Base-by-base conservation (phyloP, 352 stramenopile genomes). In the Phytopythium sindhum region DNA sequence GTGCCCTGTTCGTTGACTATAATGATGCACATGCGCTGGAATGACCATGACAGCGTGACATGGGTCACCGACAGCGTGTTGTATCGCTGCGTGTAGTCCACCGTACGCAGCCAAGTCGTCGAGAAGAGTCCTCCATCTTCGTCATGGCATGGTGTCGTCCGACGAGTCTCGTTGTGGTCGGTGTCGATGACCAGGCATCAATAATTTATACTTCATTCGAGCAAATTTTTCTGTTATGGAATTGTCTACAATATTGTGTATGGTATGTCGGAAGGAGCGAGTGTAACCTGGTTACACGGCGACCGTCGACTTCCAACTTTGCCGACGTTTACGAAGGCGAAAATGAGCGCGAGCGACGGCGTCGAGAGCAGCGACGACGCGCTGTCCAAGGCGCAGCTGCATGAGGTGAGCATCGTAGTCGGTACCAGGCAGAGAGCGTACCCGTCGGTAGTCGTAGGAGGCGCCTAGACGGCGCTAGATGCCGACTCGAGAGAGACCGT, bases 311-410 rank as follows among this genome's bases (percentile, higher is more conserved):
- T 9, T 9, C 9, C 31, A 4, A 37, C 33, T 39, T 10, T 39
- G 7, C 33, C 33, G 33, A 39, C 33, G 33, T 14, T 39, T 11
- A 10, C 33, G 14, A 39, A 39, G 14, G 54, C 48, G 28, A 69
- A 29, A 2, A 81, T 79, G 71, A 71, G 71, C 42, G 58, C 41
- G 31, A 76, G 68, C 56, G 66, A 66, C 28, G 54, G 54, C 2
- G 35, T 23, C 52, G 52, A 44, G 17, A 17, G 29, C 5, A 31
- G 28, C 52, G 78, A 80, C 59, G 71, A 67, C 31, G 74, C 78
- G 56, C 72, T 89, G 60, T 85, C 82, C 41, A 89, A 88, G 63
- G 70, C 82, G 35, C 78, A 90, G 69, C 73, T 91, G 50, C 78
- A 89, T 61, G 82, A 91, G 69, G 81, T 89, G 58, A 42, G 52